Conservation (phyloP, 371 early-diverging fungal species). For the Paramicrosporidium saccamoebae region DNA sequence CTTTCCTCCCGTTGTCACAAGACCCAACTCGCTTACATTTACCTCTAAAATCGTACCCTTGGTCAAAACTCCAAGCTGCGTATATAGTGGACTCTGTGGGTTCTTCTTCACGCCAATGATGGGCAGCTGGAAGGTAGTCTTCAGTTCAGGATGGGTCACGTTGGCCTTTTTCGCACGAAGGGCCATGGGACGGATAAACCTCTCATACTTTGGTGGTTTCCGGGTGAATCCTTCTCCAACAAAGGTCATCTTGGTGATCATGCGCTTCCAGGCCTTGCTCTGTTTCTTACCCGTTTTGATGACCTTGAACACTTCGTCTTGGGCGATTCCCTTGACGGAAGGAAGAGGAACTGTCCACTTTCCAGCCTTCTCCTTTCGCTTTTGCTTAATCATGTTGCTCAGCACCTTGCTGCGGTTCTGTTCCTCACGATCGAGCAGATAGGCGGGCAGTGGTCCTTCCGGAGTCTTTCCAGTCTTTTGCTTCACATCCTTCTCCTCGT, state of each 20-base stretch:
- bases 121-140: conserved; percentile 89
- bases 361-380: conserved; percentile 96
- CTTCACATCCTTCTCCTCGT: conserved; percentile 78
- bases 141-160: conserved; percentile 96
- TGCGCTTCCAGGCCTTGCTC: conserved; percentile 92
- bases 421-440: conserved; percentile 95
- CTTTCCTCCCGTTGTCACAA: conserved; percentile 92
- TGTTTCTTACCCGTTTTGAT: conserved; percentile 85
- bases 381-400: conserved; percentile 96
- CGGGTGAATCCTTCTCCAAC: conserved; percentile 97
- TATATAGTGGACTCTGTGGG: conserved; percentile 87
- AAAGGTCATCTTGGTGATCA: conserved; percentile 98
- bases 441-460: conserved; percentile 90
- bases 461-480: conserved; percentile 37
- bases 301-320: conserved; percentile 97
- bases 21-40: conserved; percentile 89
- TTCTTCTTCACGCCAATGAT: conserved; percentile 99
- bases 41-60: conserved; percentile 98
- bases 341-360: conserved; percentile 97
- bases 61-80: conserved; percentile 92
- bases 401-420: conserved; percentile 82
- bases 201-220: conserved; percentile 98
- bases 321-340: conserved; percentile 91
- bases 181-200: conserved; percentile 97
- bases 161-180: conserved; percentile 96